These are phyloP conservation scores for Aspergillus neoniger DNA, from an alignment of 2,329 filamentous ascomycete genomes.

Conservation along the genomic window DNA sequence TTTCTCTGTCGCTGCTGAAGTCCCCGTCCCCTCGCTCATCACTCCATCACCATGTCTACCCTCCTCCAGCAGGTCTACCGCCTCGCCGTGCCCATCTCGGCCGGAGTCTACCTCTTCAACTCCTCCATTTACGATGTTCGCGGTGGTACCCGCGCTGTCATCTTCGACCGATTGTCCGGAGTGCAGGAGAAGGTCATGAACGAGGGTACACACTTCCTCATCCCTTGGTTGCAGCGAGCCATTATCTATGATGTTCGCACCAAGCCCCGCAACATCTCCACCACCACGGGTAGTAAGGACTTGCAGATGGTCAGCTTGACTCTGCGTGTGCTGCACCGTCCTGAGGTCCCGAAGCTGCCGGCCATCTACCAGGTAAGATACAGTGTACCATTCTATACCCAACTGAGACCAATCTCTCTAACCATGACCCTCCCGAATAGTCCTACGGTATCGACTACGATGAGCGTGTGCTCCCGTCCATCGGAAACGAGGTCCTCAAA, in stretches of 20 bases:
- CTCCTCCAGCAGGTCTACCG: slow-evolving; percentile 40
- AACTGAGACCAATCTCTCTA: background rate
- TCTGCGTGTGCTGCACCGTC: slow-evolving; percentile 88
- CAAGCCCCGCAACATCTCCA: slow-evolving; percentile 95
- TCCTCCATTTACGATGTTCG: slow-evolving; percentile 95
- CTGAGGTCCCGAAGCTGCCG: slow-evolving; percentile 86
- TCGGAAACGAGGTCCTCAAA: slow-evolving; percentile 99
- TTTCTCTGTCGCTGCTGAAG: slow-evolving; percentile 8
- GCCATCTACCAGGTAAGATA: slow-evolving; percentile 92
- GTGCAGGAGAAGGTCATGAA: slow-evolving; percentile 91
- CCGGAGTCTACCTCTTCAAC: slow-evolving; percentile 68
- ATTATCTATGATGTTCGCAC: slow-evolving; percentile 97
- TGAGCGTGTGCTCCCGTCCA: slow-evolving; percentile 95
- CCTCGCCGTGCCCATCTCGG: slow-evolving; percentile 69
- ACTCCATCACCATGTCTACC: slow-evolving; percentile 49
- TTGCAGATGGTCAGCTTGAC: slow-evolving; percentile 99
- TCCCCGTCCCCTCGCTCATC: slow-evolving; percentile 10
- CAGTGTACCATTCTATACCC: background rate
- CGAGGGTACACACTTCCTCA: slow-evolving; percentile 94
- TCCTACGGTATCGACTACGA: slow-evolving; percentile 98
- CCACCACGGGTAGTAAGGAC: slow-evolving; percentile 97
- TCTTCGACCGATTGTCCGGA: slow-evolving; percentile 91
- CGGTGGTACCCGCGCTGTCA: slow-evolving; percentile 90
- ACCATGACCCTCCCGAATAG: slow-evolving; percentile 48
- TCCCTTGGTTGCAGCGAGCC: slow-evolving; percentile 93